A percentile compares a stretch with the other conserved stretches of the same genome.
Conservation (phyloP, 768 basidiomycete species). For the Russula sp. region DNA sequence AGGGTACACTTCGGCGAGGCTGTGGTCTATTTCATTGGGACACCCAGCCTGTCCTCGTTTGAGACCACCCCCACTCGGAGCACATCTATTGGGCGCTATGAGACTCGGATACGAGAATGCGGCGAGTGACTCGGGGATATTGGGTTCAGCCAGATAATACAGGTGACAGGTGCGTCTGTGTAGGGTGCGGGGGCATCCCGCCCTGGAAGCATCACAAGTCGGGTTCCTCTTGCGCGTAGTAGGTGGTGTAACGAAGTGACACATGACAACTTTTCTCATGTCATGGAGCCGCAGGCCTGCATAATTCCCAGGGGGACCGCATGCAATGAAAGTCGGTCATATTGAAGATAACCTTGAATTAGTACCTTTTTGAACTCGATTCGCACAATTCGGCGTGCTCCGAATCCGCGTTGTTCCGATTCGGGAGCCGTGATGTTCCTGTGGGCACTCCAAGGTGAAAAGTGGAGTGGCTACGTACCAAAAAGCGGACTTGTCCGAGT, state of each 20-base stretch:
- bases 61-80: background rate
- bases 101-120: background rate
- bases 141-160: background rate
- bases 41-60: background rate
- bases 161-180: background rate
- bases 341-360: background rate
- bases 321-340: background rate
- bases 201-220: background rate
- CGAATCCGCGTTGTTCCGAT: background rate
- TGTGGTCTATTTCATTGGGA: background rate
- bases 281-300: background rate
- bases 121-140: background rate
- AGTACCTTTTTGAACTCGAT: background rate
- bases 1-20: background rate
- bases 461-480: background rate
- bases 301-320: background rate
- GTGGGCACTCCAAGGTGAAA: no score
- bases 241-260: no score
- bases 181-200: background rate
- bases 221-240: no score
- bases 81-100: background rate
- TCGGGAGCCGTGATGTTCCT: no score
- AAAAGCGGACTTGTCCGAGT: background rate
- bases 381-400: background rate
- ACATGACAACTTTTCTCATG: background rate